Base-by-base conservation (phyloP, 352 stramenopile genomes). In the Phytophthora ohioensis region DNA sequence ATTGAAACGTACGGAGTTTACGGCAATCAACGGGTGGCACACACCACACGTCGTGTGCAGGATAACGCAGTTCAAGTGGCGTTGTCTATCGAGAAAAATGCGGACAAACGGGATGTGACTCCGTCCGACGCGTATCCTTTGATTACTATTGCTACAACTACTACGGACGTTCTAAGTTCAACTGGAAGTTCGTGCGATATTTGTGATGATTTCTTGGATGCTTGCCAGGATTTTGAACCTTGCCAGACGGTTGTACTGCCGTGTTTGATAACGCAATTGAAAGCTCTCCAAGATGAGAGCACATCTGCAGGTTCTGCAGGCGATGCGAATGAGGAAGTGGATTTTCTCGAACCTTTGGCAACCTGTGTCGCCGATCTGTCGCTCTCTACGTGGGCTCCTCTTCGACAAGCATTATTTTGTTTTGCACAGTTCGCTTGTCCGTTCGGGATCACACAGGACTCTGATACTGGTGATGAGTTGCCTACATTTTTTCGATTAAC, bases 1-100 rank as follows among this genome's bases (percentile, higher is more conserved):
- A 49, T 81, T 1, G 56, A 81, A 42, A 34, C 52, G 35, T 81
- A 73, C 61, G 45, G 36, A 0, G 36, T 81, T 2, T 84, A 84
- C 45, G 77, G 77, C 30, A 84, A 69, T 55, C 63, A 75, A 46
- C 71, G 49, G 2, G 64, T 74, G 15, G 47, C 27, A n/a, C 65
- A 80, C 59, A 65, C 9, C 4, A 67, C 71, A 3, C 48, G n/a
- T 34, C 70, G 51, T 4, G 34, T 68, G 0, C 32, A 55, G 11
- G 15, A 39, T 6, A 71, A 70, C 9, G 61, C 69, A 10, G 31
- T 79, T 39, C 63, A 55, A 58, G 30, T 83, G 32, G 49, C 57
- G 11, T 30, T 83, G n/a, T 52, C 41, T 9, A 70, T 84, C 30
- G 17, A n/a, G 3, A 52, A 57, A n/a, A 70, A 77, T 38, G 3